phyloP scores from a whole-genome alignment of 805 yeast genomes.

The Komagataella kurtzmanii region DNA sequence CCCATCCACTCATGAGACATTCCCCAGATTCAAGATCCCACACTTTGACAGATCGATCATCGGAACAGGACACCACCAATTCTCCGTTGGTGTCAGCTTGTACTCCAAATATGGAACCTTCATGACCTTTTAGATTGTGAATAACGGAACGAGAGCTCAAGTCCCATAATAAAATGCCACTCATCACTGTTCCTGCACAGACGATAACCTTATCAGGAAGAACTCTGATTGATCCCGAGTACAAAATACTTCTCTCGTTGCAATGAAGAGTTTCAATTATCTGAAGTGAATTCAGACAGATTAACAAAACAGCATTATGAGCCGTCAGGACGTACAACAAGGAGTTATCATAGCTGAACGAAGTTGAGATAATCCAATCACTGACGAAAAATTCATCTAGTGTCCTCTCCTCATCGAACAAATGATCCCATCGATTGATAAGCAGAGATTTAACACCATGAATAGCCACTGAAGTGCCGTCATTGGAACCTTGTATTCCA shows the following conservation, averaged over 20 bases:
- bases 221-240: constrained; percentile 67
- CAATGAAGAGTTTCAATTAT: constrained; percentile 25
- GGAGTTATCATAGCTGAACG: constrained; percentile 26
- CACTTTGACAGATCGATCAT: constrained; percentile 77
- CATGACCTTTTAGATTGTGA: constrained; percentile 59
- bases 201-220: constrained; percentile 28
- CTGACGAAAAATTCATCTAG: constrained; percentile 36
- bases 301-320: constrained; percentile 51
- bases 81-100: constrained; percentile 41
- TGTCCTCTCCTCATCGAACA: constrained; percentile 8
- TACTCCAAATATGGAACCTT: constrained; percentile 85
- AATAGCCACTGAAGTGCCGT: constrained; percentile 20
- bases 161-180: constrained; percentile 77
- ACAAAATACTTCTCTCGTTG: constrained; percentile 69
- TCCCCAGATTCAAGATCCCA: constrained; percentile 51
- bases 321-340: constrained; percentile 54
- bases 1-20: constrained; percentile 79
- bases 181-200: constrained; percentile 91
- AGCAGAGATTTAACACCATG: constrained; percentile 67
- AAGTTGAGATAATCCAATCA: constrained; percentile 72
- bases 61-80: constrained; percentile 72
- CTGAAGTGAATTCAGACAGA: constrained; percentile 13
- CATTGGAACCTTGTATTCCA: constrained; percentile 34
- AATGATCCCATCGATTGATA: constrained; percentile 22
- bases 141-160: constrained; percentile 24